Conservation (phyloP, 2,329 filamentous ascomycete species). For the Cryphonectria radicalis region DNA sequence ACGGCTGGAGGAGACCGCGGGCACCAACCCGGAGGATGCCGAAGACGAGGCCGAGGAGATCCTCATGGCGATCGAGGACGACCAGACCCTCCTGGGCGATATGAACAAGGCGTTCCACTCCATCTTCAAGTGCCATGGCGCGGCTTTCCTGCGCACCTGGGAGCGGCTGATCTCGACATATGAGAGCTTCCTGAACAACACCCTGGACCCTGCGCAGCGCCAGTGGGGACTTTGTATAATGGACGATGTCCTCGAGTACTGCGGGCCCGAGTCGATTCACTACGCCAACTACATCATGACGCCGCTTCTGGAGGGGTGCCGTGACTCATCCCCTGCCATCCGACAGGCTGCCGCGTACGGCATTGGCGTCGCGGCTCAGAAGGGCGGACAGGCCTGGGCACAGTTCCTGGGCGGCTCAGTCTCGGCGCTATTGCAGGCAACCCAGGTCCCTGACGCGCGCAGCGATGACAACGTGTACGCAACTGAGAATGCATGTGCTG, state of each 20-base stretch:
- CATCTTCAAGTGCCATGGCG: slow-evolving; percentile 95
- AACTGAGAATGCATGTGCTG: slow-evolving; percentile 95
- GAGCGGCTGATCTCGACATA: slow-evolving; percentile 85
- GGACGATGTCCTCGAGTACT: slow-evolving; percentile 98
- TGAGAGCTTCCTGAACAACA: slow-evolving; percentile 78
- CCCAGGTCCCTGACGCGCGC: slow-evolving; percentile 78
- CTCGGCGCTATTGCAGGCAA: slow-evolving; percentile 82
- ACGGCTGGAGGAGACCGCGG: slow-evolving; percentile 80
- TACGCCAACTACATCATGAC: slow-evolving; percentile 87
- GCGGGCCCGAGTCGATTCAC: slow-evolving; percentile 82
- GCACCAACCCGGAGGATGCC: slow-evolving; percentile 77
- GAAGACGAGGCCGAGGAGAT: slow-evolving; percentile 87
- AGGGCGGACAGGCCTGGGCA: slow-evolving; percentile 84
- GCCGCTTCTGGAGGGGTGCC: slow-evolving; percentile 84
- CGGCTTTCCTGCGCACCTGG: slow-evolving; percentile 84
- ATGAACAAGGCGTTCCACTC: slow-evolving; percentile 99
- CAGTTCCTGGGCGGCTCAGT: slow-evolving; percentile 83
- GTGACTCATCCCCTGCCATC: slow-evolving; percentile 85
- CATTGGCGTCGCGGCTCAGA: slow-evolving; percentile 92
- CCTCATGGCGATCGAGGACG: slow-evolving; percentile 91
- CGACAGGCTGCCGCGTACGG: slow-evolving; percentile 95
- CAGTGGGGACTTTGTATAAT: slow-evolving; percentile 99
- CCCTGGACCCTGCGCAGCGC: slow-evolving; percentile 82
- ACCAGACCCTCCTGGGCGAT: slow-evolving; percentile 93
- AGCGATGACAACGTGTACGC: slow-evolving; percentile 95